These are phyloP conservation scores for Ascochyta pisi DNA, from an alignment of 2,329 filamentous ascomycete species.

Conservation along the genomic window DNA sequence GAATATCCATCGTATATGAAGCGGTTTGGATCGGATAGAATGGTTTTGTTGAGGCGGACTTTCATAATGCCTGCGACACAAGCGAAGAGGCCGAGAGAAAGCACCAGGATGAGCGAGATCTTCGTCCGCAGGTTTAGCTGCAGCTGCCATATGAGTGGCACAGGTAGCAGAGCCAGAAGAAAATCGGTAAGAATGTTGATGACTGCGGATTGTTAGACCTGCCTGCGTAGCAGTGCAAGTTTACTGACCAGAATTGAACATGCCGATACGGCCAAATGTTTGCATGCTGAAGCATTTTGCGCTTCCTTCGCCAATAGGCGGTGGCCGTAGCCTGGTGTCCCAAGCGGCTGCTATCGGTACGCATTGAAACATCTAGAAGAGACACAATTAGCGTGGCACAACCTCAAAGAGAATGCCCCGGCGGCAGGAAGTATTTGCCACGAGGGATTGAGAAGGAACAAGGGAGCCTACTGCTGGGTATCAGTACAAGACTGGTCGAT, in stretches of 20 bases:
- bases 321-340: conserved; percentile 46
- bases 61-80: conserved; percentile 54
- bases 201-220: conserved; percentile 21
- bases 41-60: conserved; percentile 46
- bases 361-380: conserved; percentile 53
- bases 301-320: conserved; percentile 32
- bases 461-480: no score
- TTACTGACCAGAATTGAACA: conserved; percentile 48
- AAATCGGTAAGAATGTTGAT: conserved; percentile 51
- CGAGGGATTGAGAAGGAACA: no score
- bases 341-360: conserved; percentile 54
- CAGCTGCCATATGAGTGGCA: conserved; percentile 52
- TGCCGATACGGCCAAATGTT: conserved; percentile 53
- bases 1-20: conserved; percentile 50
- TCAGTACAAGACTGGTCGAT: no score
- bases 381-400: no score
- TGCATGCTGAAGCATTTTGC: conserved; percentile 53
- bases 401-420: no score
- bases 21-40: conserved; percentile 45
- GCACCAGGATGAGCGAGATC: conserved; percentile 43
- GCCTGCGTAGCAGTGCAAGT: neutral
- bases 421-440: no score
- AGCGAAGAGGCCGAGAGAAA: conserved; percentile 50
- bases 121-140: conserved; percentile 52
- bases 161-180: conserved; percentile 50